phyloP scores from a whole-genome alignment of 495 filamentous ascomycete genomes.

The Xylaria flabelliformis region DNA sequence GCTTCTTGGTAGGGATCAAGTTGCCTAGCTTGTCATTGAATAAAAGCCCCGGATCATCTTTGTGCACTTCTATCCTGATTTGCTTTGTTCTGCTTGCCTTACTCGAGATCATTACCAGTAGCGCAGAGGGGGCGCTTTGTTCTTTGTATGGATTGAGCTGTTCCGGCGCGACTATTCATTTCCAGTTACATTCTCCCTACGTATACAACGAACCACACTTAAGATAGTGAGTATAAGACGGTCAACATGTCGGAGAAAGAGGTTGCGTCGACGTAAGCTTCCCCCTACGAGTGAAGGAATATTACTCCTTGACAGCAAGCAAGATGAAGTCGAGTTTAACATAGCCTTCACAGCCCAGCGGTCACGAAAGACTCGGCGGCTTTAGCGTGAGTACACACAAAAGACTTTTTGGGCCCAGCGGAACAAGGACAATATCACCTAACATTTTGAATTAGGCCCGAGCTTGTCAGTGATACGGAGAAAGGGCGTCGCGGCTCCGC shows the following conservation, averaged over 20 bases:
- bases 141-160: neutral
- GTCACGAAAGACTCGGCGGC: neutral
- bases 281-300: neutral
- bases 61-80: neutral
- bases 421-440: neutral
- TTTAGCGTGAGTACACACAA: conserved; percentile 12
- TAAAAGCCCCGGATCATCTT: conserved; percentile 1
- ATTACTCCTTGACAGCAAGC: neutral
- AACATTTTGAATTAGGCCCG: conserved; percentile 3
- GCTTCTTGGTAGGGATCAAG: neutral
- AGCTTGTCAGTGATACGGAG: conserved; percentile 24
- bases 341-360: neutral
- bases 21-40: neutral
- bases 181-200: neutral
- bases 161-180: neutral
- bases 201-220: neutral
- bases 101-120: neutral
- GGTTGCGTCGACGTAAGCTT: conserved; percentile 15
- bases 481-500: conserved; percentile 31
- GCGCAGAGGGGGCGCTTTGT: conserved; percentile 15
- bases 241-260: conserved; percentile 20
- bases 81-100: neutral
- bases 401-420: neutral
- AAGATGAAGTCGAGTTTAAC: conserved; percentile 7
- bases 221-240: neutral